Conservation (phyloP, 2,329 filamentous ascomycete species). For the Tolypocladium ovalisporum region DNA sequence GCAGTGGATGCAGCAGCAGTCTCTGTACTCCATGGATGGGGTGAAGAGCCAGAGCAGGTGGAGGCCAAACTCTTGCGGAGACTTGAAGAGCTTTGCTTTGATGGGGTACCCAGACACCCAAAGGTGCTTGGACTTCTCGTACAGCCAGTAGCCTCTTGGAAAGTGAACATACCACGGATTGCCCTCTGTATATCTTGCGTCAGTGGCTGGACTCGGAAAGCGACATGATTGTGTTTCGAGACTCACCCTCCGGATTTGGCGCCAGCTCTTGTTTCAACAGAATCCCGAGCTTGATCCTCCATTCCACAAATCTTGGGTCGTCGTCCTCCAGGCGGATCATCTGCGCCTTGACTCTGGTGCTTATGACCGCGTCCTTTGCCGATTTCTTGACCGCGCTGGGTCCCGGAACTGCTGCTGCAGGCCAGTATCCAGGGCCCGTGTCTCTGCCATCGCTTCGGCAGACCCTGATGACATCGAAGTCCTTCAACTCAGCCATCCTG, state of each 20-base stretch:
- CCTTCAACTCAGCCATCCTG: slow-evolving; percentile 22
- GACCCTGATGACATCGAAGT: slow-evolving; percentile 30
- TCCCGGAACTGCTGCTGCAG: slow-evolving; percentile 14
- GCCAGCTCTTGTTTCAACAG: slow-evolving; percentile 33
- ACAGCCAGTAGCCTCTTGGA: slow-evolving; percentile 34
- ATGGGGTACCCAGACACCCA: slow-evolving; percentile 38
- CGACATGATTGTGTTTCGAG: neutral
- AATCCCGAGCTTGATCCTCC: slow-evolving; percentile 33
- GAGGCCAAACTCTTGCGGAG: slow-evolving; percentile 40
- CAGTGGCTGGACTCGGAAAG: neutral
- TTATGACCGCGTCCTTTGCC: slow-evolving; percentile 18
- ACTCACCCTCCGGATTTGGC: slow-evolving; percentile 27
- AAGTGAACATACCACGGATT: slow-evolving; percentile 34
- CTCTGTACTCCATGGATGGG: slow-evolving; percentile 31
- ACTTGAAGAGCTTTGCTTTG: slow-evolving; percentile 38
- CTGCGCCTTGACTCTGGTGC: slow-evolving; percentile 28
- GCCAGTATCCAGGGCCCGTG: slow-evolving; percentile 33
- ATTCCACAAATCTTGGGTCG: slow-evolving; percentile 32
- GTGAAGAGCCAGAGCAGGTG: slow-evolving; percentile 42
- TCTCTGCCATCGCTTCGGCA: slow-evolving; percentile 35
- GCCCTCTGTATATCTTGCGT: slow-evolving; percentile 21
- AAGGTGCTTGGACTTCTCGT: slow-evolving; percentile 36
- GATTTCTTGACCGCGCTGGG: slow-evolving; percentile 22
- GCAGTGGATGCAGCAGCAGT: slow-evolving; percentile 42
- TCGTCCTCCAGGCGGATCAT: slow-evolving; percentile 31